These are phyloP conservation scores for Sarocladiaceae sp. DNA, from an alignment of 2,329 filamentous ascomycete species.

Conservation along the genomic window DNA sequence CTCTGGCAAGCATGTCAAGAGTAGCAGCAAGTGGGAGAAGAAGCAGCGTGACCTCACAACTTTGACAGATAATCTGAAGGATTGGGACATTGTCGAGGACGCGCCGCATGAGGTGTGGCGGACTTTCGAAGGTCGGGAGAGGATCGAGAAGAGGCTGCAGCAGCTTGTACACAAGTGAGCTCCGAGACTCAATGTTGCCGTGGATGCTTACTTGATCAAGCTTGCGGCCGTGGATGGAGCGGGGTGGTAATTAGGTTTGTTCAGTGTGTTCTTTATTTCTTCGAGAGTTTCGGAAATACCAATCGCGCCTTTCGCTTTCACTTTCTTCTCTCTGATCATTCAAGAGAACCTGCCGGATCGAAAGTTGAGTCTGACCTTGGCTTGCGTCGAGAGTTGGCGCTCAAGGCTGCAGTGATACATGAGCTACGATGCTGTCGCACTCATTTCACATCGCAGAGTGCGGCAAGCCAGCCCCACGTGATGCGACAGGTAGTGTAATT, in stretches of 20 bases:
- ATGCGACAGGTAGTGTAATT: slow-evolving; percentile 5
- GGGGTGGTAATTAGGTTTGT: no score
- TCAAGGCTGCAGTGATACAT: not conserved
- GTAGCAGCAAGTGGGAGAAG: slow-evolving; percentile 66
- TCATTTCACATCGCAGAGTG: not conserved
- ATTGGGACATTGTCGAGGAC: slow-evolving; percentile 81
- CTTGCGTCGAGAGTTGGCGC: no score
- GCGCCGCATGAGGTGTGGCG: slow-evolving; percentile 86
- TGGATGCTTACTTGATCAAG: no score
- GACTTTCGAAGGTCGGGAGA: slow-evolving; percentile 61
- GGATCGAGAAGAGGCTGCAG: slow-evolving; percentile 72
- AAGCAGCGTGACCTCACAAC: slow-evolving; percentile 80
- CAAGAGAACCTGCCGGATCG: no score
- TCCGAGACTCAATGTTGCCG: no score
- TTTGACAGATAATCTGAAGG: slow-evolving; percentile 69
- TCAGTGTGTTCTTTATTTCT: no score
- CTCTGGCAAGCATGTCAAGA: slow-evolving; percentile 65
- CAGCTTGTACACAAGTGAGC: slow-evolving; percentile 49
- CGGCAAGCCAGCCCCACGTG: slow-evolving; percentile 4
- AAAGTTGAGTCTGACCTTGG: no score
- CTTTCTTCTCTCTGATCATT: no score
- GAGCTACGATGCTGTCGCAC: not conserved
- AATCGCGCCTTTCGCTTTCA: no score
- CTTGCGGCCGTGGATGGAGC: no score
- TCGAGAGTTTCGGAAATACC: no score